Percentiles rank a stretch among this genome's conserved stretches.
Evolutionary conservation across 306 rosid genomes (phyloP).

Genomic region (Prunus persica): Prunus_persica_NCBIv2 NC_034015.1:19066001-19066500

Average conservation of each 20-base stretch:
- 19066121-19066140: constrained; percentile 18
- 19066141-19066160: constrained; percentile 23
- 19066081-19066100: constrained; percentile 25
- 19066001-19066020: constrained; percentile 12
- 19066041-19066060: constrained; percentile 19
- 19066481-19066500: constrained; percentile 27
- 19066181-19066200: constrained; percentile 16
- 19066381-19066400: constrained; percentile 31
- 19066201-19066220: constrained; percentile 28
- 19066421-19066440: background rate
- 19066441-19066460: constrained; percentile 12
- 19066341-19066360: constrained; percentile 7
- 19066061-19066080: constrained; percentile 22
- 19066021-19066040: constrained; percentile 17
- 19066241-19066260: constrained; percentile 33
- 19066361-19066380: constrained; percentile 20
- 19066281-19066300: constrained; percentile 39
- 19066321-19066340: constrained; percentile 23
- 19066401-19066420: constrained; percentile 3
- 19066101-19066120: constrained; percentile 21
- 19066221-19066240: constrained; percentile 25
- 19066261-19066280: constrained; percentile 30
- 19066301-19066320: constrained; percentile 85
- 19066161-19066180: constrained; percentile 24
- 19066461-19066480: constrained; percentile 19